phyloP scores from a whole-genome alignment of 2,329 filamentous ascomycete species.

The Xylaria hypoxylon region DNA sequence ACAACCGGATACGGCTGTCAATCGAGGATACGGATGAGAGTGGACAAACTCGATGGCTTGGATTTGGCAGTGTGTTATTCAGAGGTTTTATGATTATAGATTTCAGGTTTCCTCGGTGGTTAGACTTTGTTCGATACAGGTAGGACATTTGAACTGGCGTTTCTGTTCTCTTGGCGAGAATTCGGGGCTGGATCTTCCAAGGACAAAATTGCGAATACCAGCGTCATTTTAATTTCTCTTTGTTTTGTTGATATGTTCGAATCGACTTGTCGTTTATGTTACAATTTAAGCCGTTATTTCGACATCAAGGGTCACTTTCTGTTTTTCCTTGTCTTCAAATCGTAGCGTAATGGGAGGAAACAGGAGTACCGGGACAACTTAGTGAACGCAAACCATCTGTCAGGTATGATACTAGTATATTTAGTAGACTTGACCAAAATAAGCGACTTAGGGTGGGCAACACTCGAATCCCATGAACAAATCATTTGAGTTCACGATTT shows the following conservation, averaged over 20 bases:
- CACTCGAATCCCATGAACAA: conserved; percentile 18
- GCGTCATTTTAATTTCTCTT: conserved; percentile 26
- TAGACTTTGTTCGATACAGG: conserved; percentile 48
- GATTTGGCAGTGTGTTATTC: conserved; percentile 36
- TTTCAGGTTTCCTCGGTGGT: conserved; percentile 48
- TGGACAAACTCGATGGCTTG: conserved; percentile 36
- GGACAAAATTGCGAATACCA: conserved; percentile 41
- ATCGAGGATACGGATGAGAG: conserved; percentile 35
- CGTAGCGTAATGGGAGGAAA: conserved; percentile 2
- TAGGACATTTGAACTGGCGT: conserved; percentile 35
- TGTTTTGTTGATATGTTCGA: conserved; percentile 15
- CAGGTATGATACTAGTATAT: conserved; percentile 7
- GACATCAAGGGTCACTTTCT: conserved; percentile 2
- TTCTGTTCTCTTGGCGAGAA: conserved; percentile 39
- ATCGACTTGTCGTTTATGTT: conserved; percentile 9
- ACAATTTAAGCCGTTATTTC: conserved; percentile 14
- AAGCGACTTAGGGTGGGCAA: conserved; percentile 24
- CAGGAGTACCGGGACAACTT: conserved; percentile 4
- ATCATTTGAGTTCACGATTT: conserved; percentile 13
- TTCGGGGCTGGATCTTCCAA: conserved; percentile 28
- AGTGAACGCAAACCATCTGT: conserved; percentile 4
- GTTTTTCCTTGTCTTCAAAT: conserved; percentile 10
- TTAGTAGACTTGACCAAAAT: conserved; percentile 29
- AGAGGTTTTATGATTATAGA: conserved; percentile 47
- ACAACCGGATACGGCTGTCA: conserved; percentile 34